Evolutionary conservation across 192 early-diverging fungal genomes (phyloP).

Genomic region (Dimargaris cristalligena): DNA sequence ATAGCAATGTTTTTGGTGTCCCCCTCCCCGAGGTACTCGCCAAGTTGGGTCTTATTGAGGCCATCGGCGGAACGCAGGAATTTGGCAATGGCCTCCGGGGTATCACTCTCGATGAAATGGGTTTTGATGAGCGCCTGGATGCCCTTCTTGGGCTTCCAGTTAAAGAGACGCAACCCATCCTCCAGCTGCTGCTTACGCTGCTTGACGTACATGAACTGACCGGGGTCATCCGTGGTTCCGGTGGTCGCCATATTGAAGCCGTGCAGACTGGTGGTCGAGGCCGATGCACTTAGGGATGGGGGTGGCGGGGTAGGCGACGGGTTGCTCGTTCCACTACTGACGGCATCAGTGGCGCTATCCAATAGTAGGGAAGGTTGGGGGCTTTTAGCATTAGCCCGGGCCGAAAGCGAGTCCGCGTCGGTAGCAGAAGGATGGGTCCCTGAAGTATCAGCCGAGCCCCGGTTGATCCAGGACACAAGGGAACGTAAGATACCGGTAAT

Average conservation of each 20-base stretch:
- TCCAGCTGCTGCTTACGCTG: slow-evolving; percentile 70
- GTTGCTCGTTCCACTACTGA: too few species aligned
- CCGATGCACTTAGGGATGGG: neutral
- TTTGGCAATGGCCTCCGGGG: slow-evolving; percentile 53
- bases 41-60: slow-evolving; percentile 72
- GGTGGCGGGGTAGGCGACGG: too few species aligned
- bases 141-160: slow-evolving; percentile 81
- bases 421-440: neutral
- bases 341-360: neutral
- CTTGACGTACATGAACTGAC: slow-evolving; percentile 65
- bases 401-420: neutral
- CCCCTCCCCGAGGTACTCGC: slow-evolving; percentile 87
- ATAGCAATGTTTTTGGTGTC: slow-evolving; percentile 81
- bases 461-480: slow-evolving; percentile 38
- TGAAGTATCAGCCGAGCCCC: neutral
- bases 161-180: slow-evolving; percentile 64
- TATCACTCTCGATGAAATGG: slow-evolving; percentile 42
- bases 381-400: neutral
- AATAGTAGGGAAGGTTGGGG: neutral
- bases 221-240: slow-evolving; percentile 57
- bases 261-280: neutral
- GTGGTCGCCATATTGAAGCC: neutral
- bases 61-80: slow-evolving; percentile 66
- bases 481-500: slow-evolving; percentile 42
- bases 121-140: slow-evolving; percentile 52